A percentile compares a stretch with the other conserved stretches of the same genome.
Conservation (phyloP, 2,329 filamentous ascomycete species). For the Zasmidium angulare region DNA sequence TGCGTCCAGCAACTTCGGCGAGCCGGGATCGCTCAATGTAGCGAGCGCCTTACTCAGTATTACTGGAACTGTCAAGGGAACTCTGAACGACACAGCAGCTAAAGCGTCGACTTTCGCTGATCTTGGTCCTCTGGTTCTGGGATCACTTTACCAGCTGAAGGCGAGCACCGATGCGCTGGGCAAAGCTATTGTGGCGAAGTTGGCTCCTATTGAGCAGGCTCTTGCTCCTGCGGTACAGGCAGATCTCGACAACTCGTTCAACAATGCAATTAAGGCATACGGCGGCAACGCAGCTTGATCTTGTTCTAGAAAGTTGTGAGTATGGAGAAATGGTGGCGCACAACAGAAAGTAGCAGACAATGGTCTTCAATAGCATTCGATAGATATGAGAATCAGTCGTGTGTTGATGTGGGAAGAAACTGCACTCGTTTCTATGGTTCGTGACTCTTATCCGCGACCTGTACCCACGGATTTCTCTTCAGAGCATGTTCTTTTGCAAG, state of each 20-base stretch:
- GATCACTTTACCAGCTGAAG: background rate
- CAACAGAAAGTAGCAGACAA: too few species aligned
- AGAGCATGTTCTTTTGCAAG: too few species aligned
- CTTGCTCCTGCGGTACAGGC: background rate
- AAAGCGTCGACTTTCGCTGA: background rate
- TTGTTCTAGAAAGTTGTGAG: too few species aligned
- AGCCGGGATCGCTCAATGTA: background rate
- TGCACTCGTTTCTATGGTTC: too few species aligned
- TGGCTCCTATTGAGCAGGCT: background rate
- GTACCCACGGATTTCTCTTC: too few species aligned
- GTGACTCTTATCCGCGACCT: too few species aligned
- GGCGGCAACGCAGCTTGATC: background rate
- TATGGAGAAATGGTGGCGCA: too few species aligned
- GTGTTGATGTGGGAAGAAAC: too few species aligned
- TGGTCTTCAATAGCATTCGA: too few species aligned
- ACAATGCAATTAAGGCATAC: background rate
- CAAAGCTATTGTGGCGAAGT: background rate
- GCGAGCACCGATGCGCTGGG: background rate
- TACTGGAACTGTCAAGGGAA: background rate
- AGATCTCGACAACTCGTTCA: background rate
- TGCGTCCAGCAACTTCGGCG: background rate
- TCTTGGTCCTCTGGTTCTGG: background rate
- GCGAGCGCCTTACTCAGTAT: background rate
- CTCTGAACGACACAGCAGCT: background rate
- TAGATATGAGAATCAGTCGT: too few species aligned